Percentiles rank a stretch among this genome's conserved stretches.
Conservation (phyloP, 768 basidiomycete genomes). For the Sporobolomyces phaffii region DNA sequence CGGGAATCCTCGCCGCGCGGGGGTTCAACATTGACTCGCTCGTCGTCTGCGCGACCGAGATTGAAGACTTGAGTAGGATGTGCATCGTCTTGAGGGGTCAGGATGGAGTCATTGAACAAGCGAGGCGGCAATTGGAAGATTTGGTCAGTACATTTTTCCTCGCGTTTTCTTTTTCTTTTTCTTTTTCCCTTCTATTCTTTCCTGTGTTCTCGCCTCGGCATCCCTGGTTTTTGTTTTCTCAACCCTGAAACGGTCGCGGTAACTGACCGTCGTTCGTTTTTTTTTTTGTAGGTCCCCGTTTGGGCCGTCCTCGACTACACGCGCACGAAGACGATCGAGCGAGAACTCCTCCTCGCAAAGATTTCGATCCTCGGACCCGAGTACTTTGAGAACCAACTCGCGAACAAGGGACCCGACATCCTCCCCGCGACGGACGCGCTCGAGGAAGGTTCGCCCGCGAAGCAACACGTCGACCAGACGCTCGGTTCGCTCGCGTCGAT, state of each 20-base stretch:
- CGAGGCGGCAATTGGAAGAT: constrained; percentile 89
- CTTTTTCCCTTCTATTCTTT: neutral
- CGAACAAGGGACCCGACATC: constrained; percentile 57
- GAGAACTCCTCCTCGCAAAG: constrained; percentile 91
- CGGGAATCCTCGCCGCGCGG: constrained; percentile 90
- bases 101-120: constrained; percentile 96
- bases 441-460: constrained; percentile 41
- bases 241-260: too few species aligned
- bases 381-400: constrained; percentile 85
- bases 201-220: too few species aligned
- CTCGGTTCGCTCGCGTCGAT: constrained; percentile 38
- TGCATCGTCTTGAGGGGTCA: constrained; percentile 94
- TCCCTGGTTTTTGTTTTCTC: too few species aligned
- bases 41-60: constrained; percentile 95
- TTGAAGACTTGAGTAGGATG: constrained; percentile 94
- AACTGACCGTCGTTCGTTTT: neutral
- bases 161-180: neutral
- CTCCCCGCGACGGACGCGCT: constrained; percentile 39
- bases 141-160: constrained; percentile 57
- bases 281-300: constrained; percentile 70
- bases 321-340: constrained; percentile 78
- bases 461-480: constrained; percentile 39
- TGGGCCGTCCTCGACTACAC: constrained; percentile 99
- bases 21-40: constrained; percentile 99
- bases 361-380: constrained; percentile 96